Evolutionary conservation across 768 basidiomycete genomes (phyloP), one percentile per base, ranked within the genome.

Genomic region (Coprinopsis cinerea): DNA sequence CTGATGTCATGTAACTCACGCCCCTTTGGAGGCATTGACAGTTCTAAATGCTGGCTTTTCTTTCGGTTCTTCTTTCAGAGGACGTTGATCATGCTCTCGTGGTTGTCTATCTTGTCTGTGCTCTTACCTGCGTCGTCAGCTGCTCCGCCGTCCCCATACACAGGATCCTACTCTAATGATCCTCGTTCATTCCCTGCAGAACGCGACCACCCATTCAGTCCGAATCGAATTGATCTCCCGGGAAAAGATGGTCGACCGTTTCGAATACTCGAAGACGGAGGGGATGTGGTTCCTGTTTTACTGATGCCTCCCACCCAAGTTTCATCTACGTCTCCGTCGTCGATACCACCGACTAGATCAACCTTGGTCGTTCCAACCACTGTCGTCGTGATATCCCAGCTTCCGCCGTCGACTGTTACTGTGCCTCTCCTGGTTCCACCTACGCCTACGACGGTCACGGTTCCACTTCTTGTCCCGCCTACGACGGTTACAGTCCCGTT

Each of bases 401-500:
- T 34, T 30, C 28, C 23, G 10, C 28, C 46, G 5, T 22, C 46
- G n/a, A 47, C 46, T n/a, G 13, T 47, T 2, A 47, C 46, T 20
- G 30, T 47, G n/a, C 17, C 46, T 18, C 13, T 34, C 20, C 10
- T 26, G 4, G 3, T 34, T 14, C 46, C 46, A 5, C 46, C n/a
- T n/a, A n/a, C n/a, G n/a, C n/a, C 41, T 4, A 20, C 23, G 41
- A 43, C 41, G 41, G 22, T 43, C 22, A 43, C 41, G 20, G 22
- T 23, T n/a, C 23, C 41, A 20, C 14, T 43, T n/a, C n/a, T n/a
- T n/a, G n/a, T 39, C 36, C 36, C 36, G 6, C 17, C 28, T 25
- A 27, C 44, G 26, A 46, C 44, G 9, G 44, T 46, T 15, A 46
- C 27, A 11, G 44, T 46, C 13, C 44, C 44, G 2, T 27, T 46